A percentile compares a stretch with the other conserved stretches of the same genome.
phyloP scores from a whole-genome alignment of 257 asterid species.

The Gentiana dahurica region DNA sequence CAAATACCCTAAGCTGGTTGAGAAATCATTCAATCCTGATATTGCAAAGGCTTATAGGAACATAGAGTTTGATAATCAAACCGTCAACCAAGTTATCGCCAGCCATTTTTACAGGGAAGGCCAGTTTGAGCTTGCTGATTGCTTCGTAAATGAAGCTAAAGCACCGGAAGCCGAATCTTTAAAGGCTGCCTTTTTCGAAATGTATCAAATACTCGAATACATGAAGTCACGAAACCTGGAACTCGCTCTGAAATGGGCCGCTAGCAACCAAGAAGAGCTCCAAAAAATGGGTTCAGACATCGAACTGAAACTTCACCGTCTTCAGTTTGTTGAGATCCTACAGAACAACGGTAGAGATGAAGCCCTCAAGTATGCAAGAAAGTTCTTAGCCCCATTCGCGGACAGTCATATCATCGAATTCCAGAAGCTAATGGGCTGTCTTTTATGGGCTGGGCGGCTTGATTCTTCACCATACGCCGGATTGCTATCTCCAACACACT shows the following conservation, averaged over 20 bases:
- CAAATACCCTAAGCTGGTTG: constrained; percentile 78
- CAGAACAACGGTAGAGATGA: constrained; percentile 62
- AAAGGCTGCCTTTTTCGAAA: constrained; percentile 52
- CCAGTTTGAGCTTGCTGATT: constrained; percentile 74
- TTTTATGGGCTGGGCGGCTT: constrained; percentile 72
- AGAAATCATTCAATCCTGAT: constrained; percentile 71
- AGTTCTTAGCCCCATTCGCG: constrained; percentile 52
- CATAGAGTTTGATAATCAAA: constrained; percentile 56
- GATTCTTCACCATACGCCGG: constrained; percentile 74
- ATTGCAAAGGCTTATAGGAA: constrained; percentile 78
- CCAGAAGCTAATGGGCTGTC: constrained; percentile 76
- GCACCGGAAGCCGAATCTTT: constrained; percentile 44
- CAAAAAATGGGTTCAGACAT: constrained; percentile 49
- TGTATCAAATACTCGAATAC: constrained; percentile 73
- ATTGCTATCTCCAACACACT: constrained; percentile 45
- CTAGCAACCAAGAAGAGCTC: constrained; percentile 46
- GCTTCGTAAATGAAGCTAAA: constrained; percentile 42
- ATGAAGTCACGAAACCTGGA: constrained; percentile 53
- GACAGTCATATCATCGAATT: constrained; percentile 54
- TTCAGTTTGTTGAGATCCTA: constrained; percentile 68
- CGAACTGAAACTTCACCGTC: constrained; percentile 73
- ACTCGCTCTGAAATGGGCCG: constrained; percentile 83
- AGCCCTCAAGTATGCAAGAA: constrained; percentile 61
- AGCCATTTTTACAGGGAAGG: constrained; percentile 83
- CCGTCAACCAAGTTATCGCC: constrained; percentile 67